These are phyloP conservation scores for Mastigamoeba balamuthi DNA, from an alignment of 78 protist genomes.

Conservation along the genomic window DNA sequence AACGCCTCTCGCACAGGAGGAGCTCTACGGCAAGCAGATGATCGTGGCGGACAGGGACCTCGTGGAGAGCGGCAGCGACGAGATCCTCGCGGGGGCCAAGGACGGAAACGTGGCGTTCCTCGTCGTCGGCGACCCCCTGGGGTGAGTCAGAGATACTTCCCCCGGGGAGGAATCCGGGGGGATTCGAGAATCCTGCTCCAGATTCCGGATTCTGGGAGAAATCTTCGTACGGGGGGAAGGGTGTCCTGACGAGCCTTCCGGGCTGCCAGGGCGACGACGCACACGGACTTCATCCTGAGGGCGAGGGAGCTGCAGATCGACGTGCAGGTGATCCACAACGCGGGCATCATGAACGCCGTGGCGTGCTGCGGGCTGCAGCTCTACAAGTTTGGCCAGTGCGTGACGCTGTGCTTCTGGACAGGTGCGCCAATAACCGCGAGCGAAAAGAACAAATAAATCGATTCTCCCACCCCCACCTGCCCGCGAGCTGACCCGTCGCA, in stretches of 20 bases:
- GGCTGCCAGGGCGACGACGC: conserved; percentile 89
- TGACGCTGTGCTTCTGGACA: conserved; percentile 82
- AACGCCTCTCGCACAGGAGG: conserved; percentile 47
- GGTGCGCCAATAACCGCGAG: neutral
- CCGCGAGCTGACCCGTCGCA: no score
- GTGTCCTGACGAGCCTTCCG: no score
- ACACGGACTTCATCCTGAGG: conserved; percentile 84
- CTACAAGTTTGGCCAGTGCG: conserved; percentile 94
- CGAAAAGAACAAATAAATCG: neutral
- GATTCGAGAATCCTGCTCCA: no score
- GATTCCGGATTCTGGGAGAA: neutral
- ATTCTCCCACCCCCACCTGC: no score
- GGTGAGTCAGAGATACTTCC: conserved; percentile 28
- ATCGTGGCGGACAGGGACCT: conserved; percentile 87
- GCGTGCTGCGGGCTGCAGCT: conserved; percentile 95
- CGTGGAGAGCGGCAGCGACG: conserved; percentile 83
- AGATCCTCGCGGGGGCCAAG: conserved; percentile 63
- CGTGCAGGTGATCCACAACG: conserved; percentile 90
- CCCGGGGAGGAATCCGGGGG: no score
- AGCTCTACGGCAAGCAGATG: conserved; percentile 59
- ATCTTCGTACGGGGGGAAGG: neutral
- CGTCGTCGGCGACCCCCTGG: conserved; percentile 98
- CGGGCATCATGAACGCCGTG: conserved; percentile 97
- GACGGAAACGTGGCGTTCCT: conserved; percentile 75
- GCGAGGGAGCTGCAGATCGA: conserved; percentile 47